phyloP scores from a whole-genome alignment of 352 stramenopile species.

The Thalassiosira mediterranea region DNA sequence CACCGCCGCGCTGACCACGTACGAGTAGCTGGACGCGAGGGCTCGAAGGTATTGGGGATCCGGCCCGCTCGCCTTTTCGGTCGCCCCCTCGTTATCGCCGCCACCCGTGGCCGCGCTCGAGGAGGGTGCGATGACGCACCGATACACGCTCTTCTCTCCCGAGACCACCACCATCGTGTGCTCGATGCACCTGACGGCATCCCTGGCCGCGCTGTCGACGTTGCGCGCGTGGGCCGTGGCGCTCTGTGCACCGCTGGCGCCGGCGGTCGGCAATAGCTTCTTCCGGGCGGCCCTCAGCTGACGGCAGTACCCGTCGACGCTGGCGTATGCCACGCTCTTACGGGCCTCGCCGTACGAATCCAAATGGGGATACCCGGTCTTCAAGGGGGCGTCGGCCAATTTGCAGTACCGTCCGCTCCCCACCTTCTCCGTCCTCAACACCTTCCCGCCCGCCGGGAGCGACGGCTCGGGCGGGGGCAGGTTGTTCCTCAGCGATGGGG shows the following conservation, averaged over 20 bases:
- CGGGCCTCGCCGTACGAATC: constrained; percentile 76
- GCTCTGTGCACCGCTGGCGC: constrained; percentile 3
- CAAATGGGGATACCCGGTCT: constrained; percentile 77
- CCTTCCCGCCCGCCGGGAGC: constrained; percentile 52
- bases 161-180: constrained; percentile 81
- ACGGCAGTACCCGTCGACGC: constrained; percentile 72
- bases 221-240: constrained; percentile 36
- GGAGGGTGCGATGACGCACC: constrained; percentile 68
- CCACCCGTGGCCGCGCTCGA: constrained; percentile 25
- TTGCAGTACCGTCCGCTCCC: constrained; percentile 71
- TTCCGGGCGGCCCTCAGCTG: constrained; percentile 70
- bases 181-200: constrained; percentile 82
- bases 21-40: constrained; percentile 67
- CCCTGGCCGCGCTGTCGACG: constrained; percentile 68
- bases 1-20: constrained; percentile 63
- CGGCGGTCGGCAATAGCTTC: constrained; percentile 30
- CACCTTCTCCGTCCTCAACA: constrained; percentile 79
- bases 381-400: constrained; percentile 49
- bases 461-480: constrained; percentile 15
- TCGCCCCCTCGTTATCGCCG: constrained; percentile 51
- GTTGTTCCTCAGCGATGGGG: not conserved
- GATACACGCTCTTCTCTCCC: constrained; percentile 79
- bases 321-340: constrained; percentile 62
- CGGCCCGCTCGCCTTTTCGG: too few relatives aligned
- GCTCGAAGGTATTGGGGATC: constrained; percentile 40